These are phyloP conservation scores for Guyanaporus albipodus DNA, from an alignment of 768 basidiomycete genomes.

Conservation along the genomic window DNA sequence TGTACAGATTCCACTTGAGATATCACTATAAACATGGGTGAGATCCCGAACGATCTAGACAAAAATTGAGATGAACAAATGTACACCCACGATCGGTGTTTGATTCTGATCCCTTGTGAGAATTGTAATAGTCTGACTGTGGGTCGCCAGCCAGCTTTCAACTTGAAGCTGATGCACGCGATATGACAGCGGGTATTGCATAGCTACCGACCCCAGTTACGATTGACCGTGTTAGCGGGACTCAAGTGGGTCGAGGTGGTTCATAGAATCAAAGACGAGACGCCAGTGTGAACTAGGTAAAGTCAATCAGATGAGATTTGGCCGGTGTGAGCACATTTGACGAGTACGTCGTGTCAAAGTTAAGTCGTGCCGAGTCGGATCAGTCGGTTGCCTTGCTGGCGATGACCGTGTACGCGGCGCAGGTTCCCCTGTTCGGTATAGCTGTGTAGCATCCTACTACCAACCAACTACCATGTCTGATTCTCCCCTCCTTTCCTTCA, in stretches of 20 bases:
- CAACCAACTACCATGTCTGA: slow-evolving; percentile 13
- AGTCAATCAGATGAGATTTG: too few species aligned
- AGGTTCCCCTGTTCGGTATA: slow-evolving; percentile 1
- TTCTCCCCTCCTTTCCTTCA: slow-evolving; percentile 4
- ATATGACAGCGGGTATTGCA: neutral
- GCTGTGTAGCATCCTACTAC: slow-evolving; percentile 6
- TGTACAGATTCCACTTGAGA: slow-evolving; percentile 20
- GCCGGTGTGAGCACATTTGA: too few species aligned
- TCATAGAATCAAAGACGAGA: too few species aligned
- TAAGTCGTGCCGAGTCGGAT: slow-evolving; percentile 7
- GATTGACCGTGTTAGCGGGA: neutral
- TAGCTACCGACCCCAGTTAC: neutral
- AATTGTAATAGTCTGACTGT: too few species aligned
- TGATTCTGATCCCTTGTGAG: too few species aligned
- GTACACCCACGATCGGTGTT: too few species aligned
- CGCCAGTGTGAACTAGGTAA: too few species aligned
- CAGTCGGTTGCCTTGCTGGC: slow-evolving; percentile 3
- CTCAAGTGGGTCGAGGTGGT: too few species aligned
- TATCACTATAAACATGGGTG: slow-evolving; percentile 10
- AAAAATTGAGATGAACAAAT: too few species aligned
- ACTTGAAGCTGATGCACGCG: neutral
- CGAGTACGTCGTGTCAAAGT: too few species aligned
- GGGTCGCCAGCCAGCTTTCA: too few species aligned
- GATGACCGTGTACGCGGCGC: slow-evolving; percentile 2
- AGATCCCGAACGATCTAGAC: too few species aligned